Percentiles rank a stretch among this genome's conserved stretches.
phyloP scores from a whole-genome alignment of 306 rosid genomes.

The Inga oerstediana region DNA sequence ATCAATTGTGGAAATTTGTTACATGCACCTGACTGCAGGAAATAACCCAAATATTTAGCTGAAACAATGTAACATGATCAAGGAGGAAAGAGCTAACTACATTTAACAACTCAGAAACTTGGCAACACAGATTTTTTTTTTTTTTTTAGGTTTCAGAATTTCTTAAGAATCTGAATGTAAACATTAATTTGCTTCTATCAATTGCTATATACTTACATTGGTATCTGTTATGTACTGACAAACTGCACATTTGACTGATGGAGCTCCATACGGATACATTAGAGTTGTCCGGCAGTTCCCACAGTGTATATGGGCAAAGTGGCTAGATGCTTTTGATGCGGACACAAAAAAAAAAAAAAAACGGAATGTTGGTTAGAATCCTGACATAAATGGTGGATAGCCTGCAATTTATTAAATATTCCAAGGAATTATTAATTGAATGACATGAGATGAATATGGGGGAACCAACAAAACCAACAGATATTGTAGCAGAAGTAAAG shows the following conservation, averaged over 20 bases:
- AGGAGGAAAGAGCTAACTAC: background rate
- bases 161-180: background rate
- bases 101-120: no score
- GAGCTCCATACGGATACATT: constrained; percentile 95
- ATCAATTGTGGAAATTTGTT: background rate
- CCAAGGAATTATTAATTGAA: constrained; percentile 22
- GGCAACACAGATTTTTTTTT: background rate
- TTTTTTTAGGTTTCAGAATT: background rate
- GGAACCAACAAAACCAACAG: background rate
- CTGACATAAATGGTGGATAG: background rate
- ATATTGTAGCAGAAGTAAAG: constrained; percentile 7
- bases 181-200: background rate
- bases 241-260: constrained; percentile 96
- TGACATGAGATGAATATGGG: background rate
- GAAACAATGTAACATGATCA: no score
- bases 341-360: constrained; percentile 6
- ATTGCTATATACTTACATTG: constrained; percentile 61
- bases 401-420: constrained; percentile 14
- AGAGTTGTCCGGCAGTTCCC: constrained; percentile 92
- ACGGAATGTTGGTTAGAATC: constrained; percentile 5
- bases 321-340: constrained; percentile 59
- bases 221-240: constrained; percentile 86
- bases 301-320: constrained; percentile 82
- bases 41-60: background rate
- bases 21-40: background rate